A percentile compares a stretch with the other conserved stretches of the same genome.
phyloP scores from a whole-genome alignment of 2,329 filamentous ascomycete species.

The Raffaelea deltoideospora region DNA sequence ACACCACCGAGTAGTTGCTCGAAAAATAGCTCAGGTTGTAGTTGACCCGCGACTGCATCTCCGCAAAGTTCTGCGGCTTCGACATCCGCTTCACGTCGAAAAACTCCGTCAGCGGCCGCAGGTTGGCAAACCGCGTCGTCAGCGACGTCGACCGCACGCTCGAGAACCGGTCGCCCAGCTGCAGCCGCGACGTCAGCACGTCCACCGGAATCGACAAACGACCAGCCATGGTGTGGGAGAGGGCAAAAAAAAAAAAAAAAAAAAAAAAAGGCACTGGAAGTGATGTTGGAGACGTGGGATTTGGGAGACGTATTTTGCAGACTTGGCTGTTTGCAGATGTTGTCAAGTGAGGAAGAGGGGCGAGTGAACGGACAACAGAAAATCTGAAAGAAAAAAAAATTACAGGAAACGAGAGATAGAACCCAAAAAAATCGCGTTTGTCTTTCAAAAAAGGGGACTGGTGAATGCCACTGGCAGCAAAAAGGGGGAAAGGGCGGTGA shows the following conservation, averaged over 20 bases:
- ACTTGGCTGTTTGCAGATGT: no score
- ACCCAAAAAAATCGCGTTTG: background rate
- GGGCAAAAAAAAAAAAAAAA: background rate
- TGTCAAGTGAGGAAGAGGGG: no score
- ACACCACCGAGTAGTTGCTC: conserved; percentile 93
- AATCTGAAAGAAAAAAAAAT: background rate
- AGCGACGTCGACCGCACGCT: conserved; percentile 67
- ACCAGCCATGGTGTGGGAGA: conserved; percentile 40
- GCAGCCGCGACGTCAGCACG: conserved; percentile 78
- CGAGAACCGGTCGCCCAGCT: conserved; percentile 71
- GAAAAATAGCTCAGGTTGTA: conserved; percentile 97
- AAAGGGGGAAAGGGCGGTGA: no score
- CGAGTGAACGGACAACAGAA: no score
- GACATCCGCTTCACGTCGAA: conserved; percentile 90
- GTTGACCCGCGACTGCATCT: conserved; percentile 84
- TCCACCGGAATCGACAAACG: conserved; percentile 89
- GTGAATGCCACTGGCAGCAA: no score
- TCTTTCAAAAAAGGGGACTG: no score
- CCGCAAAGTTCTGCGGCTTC: conserved; percentile 78
- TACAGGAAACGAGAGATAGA: no score
- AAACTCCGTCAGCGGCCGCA: conserved; percentile 84
- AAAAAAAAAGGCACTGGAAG: background rate
- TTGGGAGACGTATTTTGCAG: no score
- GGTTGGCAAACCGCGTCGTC: conserved; percentile 74
- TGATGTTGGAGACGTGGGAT: no score